Conservation (phyloP, 2,329 filamentous ascomycete species). For the Alternaria gaisen region DNA sequence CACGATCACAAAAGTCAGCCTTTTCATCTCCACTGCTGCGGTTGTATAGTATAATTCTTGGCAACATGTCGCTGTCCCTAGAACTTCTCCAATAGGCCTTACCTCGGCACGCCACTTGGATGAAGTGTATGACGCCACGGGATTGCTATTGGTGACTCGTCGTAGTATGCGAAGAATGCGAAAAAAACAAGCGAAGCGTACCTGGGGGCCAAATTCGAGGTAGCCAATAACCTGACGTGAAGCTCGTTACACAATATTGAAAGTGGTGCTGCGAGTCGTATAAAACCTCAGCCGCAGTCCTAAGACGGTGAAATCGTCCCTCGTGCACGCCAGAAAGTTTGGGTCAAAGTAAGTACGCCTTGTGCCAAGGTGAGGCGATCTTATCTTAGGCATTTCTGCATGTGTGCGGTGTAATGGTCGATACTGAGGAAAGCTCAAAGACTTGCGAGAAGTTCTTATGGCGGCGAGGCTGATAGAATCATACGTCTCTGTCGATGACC, state of each 20-base stretch:
- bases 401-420: background rate
- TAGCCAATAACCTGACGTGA: background rate
- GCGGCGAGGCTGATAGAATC: background rate
- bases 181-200: slow-evolving; percentile 1
- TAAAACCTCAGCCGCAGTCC: background rate
- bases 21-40: slow-evolving; percentile 2
- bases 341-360: background rate
- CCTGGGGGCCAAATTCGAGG: slow-evolving; percentile 2
- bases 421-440: background rate
- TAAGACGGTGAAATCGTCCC: background rate
- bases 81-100: slow-evolving; percentile 3
- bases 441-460: background rate
- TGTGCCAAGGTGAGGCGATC: background rate
- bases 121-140: background rate
- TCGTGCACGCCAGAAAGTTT: background rate
- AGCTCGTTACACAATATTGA: background rate
- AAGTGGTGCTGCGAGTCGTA: background rate
- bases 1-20: background rate
- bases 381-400: background rate
- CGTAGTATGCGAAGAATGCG: background rate
- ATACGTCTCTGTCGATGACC: background rate
- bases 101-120: background rate
- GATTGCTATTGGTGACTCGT: background rate
- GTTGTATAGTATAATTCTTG: background rate
- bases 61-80: background rate